Evolutionary conservation across 2,329 filamentous ascomycete species (phyloP), one percentile per base, ranked within the genome.

Genomic region (Cercospora sesami): DNA sequence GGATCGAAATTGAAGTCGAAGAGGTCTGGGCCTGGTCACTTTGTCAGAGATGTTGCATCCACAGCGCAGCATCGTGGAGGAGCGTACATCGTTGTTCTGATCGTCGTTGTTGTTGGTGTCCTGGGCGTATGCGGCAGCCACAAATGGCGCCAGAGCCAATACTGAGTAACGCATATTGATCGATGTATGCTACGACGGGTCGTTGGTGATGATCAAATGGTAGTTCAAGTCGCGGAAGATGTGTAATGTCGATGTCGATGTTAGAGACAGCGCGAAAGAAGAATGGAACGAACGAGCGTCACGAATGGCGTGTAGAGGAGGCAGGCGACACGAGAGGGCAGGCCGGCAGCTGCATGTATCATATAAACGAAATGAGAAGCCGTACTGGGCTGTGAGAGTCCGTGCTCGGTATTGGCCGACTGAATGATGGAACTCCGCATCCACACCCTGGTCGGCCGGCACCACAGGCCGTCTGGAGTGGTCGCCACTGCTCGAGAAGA

Each of bases 111-210:
- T 39, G 36, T 39, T 39, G 36, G 36, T 39, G 2, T 72, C 73
- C 72, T 82, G 80, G 36, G 80, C 80, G 67, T 79, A 73, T 53
- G 78, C 82, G 61, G 81, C 75, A 66, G 79, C 82, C 70, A 76
- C 79, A 78, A 79, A 82, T 73, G 76, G 81, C 78, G 73, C 79
- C 71, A 73, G 64, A 74, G 83, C 68, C 76, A 84, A 68, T 72
- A 81, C 71, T 33, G 81, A 80, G 76, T 78, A 76, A 78, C 81
- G 83, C 83, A 85, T 85, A 39, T 76, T 82, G 79, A 75, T 68
- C 21, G 60, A 55, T 62, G 59, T 26, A 58, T 58, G 53, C 30
- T 18, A 30, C n/a, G 26, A 23, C 61, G 45, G 51, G 30, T 21
- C 21, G 48, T 5, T 57, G 48, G 21, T 53, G 45, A 23, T 12